Base-by-base conservation (phyloP, 164 flowering plant species). In the Piper longum region DNA sequence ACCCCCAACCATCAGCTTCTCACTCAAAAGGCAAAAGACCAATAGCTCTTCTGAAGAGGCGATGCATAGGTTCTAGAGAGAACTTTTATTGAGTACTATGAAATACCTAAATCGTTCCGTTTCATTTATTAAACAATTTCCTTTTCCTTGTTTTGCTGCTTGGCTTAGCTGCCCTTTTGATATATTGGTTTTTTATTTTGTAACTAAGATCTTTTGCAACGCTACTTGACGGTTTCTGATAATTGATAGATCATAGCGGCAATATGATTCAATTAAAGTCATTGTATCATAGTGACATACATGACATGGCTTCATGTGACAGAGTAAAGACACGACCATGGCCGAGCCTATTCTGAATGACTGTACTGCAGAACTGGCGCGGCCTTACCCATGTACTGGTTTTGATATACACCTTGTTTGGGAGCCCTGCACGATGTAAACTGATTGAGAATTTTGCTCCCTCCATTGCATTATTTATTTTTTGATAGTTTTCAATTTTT, bases 361-460 rank as follows among this genome's bases (percentile, higher is more conserved):
- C 63, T 61, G 11, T 39, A 70, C 80, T 43, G 71, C 69, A 19
- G 58, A 3, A 48, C 9, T 70, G 59, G 73, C 19, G 12, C 79
- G 89, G 66, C 96, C 95, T 66, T 92, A 92, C 74, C 69, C 89
- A 16, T 92, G 96, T 62, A 92, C 98, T 67, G 98, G 96, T 56
- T 86, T 74, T 75, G 98, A 92, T 69, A 85, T 87, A 62, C 89
- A 76, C 71, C 83, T 89, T 59, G 88, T 79, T 48, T 89, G 96
- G 96, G 98, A 92, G 81, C 98, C 98, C 16, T 89, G 96, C 65
- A 55, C 75, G 16, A 86, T 92, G 98, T 88, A 76, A 84, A 92
- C 73, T 13, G 17, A 60, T 42, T 51, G 16, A 62, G 54, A n/a
- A 6, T 54, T 61, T 6, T 16, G 57, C 5, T 41, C 11, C 4